Percentiles rank a stretch among this genome's conserved stretches.
phyloP scores from a whole-genome alignment of 495 filamentous ascomycete species.

The Hypomontagnella monticulosa region DNA sequence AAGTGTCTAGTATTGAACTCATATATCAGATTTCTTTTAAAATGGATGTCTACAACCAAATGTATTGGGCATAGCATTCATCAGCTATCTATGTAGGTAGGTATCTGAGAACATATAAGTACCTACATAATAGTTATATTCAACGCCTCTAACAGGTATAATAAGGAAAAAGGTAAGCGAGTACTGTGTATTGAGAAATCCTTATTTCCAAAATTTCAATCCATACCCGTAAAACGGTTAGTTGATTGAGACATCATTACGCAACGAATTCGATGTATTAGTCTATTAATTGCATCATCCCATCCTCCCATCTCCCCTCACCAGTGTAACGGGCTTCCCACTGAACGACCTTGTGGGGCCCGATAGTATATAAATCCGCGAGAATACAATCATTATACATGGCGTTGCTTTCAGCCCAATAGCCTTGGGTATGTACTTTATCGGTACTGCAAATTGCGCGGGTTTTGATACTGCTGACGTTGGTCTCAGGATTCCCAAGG shows the following conservation, averaged over 20 bases:
- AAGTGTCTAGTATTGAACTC: too few species aligned
- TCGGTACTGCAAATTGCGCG: not conserved
- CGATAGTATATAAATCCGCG: not conserved
- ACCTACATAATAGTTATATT: too few species aligned
- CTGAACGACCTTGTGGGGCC: not conserved
- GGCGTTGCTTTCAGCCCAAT: not conserved
- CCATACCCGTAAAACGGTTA: not conserved
- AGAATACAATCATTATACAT: conserved; percentile 1
- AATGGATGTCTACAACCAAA: too few species aligned
- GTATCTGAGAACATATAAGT: too few species aligned
- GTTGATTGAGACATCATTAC: conserved; percentile 29
- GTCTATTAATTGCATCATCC: conserved; percentile 39
- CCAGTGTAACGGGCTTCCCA: conserved; percentile 6
- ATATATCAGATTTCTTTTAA: too few species aligned
- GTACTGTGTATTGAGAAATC: not conserved
- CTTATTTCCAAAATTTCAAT: not conserved
- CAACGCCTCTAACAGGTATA: conserved; percentile 1
- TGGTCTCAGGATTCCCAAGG: not conserved
- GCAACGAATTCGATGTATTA: conserved; percentile 36
- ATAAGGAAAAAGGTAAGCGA: too few species aligned
- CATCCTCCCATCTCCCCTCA: too few species aligned
- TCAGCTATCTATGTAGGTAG: too few species aligned
- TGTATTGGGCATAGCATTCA: too few species aligned
- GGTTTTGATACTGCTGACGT: conserved; percentile 5
- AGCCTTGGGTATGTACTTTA: not conserved